Base-by-base conservation (phyloP, 148 eudicot species). In the Rhododendron ovatum region DNA sequence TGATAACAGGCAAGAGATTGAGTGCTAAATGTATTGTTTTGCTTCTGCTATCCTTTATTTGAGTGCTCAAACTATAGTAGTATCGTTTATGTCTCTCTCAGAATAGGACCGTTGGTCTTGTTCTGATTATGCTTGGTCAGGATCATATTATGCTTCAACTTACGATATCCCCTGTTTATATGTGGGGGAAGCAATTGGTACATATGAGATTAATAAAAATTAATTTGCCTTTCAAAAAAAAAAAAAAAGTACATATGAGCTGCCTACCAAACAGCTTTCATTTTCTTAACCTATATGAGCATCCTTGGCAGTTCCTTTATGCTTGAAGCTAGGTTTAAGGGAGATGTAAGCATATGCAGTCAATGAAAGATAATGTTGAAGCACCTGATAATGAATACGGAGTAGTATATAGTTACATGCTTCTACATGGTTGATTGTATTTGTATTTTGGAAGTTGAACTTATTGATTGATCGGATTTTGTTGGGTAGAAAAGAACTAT, bases 1-100 rank as follows among this genome's bases (percentile, higher is more conserved):
- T 22, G 88, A 84, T 75, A 88, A 61, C 84, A 90, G 88, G 91
- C 86, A 82, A 88, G 86, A 26, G 45, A 30, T 57, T 78, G 37
- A 37, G 0, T 41, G 35, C 33, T 76, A 2, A 28, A 33, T 82
- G 7, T 71, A 4, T 82, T 76, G 8, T 39, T 86, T 57, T 41
- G 80, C 48, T 88, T 82, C 45, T 77, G 2, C 59, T 84, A 2
- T 71, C 35, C 2, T 26, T 76, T 86, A 26, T n/a, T 87, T 33
- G 43, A 39, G 39, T 67, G 24, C 45, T 82, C 67, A n/a, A 83
- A 81, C 37, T 67, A 61, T 30, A 50, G 39, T 86, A 2, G 39
- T 86, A 2, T 35, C 80, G 0, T 63, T 81, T 81, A 35, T 55
- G 47, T 2, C 39, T 45, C 33, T 24, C 82, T n/a, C 82, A 47